Evolutionary conservation across 2,329 filamentous ascomycete species (phyloP).

Genomic region (Aureobasidium vineae): DNA sequence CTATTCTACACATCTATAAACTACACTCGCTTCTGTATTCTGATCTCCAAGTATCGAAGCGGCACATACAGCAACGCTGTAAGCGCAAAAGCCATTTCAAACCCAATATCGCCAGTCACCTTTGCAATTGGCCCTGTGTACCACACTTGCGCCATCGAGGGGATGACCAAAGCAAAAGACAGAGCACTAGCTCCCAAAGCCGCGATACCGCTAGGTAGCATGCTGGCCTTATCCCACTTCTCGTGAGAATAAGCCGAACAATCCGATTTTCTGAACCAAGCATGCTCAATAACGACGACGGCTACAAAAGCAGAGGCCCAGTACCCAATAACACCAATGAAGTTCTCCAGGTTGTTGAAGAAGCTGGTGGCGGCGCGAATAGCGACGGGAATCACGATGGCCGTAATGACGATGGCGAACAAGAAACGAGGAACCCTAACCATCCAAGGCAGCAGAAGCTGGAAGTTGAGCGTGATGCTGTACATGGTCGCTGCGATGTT

Average conservation of each 20-base stretch:
- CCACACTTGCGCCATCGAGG: slow-evolving; percentile 35
- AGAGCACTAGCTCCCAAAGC: slow-evolving; percentile 34
- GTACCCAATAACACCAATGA: slow-evolving; percentile 50
- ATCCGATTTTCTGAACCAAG: slow-evolving; percentile 43
- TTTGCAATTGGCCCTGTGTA: slow-evolving; percentile 35
- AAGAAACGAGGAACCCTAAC: slow-evolving; percentile 43
- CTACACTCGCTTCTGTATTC: slow-evolving; percentile 30
- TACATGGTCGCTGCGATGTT: slow-evolving; percentile 50
- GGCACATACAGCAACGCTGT: slow-evolving; percentile 48
- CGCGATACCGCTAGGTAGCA: slow-evolving; percentile 45
- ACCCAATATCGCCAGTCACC: slow-evolving; percentile 63
- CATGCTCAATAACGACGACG: slow-evolving; percentile 44
- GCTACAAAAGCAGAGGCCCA: slow-evolving; percentile 48
- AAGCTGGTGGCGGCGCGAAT: slow-evolving; percentile 46
- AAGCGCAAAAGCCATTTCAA: slow-evolving; percentile 60
- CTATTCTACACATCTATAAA: background rate
- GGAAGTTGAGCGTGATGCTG: slow-evolving; percentile 47
- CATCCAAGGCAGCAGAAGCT: slow-evolving; percentile 39
- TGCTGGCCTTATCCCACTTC: slow-evolving; percentile 41
- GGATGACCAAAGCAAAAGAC: slow-evolving; percentile 33
- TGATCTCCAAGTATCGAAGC: slow-evolving; percentile 43
- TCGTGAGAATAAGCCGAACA: slow-evolving; percentile 43
- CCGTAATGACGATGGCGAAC: slow-evolving; percentile 44
- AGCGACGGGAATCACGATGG: slow-evolving; percentile 46
- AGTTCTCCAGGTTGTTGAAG: slow-evolving; percentile 47